Conservation (phyloP, 202 grass and related monocot species). For the Zizania palustris region DNA sequence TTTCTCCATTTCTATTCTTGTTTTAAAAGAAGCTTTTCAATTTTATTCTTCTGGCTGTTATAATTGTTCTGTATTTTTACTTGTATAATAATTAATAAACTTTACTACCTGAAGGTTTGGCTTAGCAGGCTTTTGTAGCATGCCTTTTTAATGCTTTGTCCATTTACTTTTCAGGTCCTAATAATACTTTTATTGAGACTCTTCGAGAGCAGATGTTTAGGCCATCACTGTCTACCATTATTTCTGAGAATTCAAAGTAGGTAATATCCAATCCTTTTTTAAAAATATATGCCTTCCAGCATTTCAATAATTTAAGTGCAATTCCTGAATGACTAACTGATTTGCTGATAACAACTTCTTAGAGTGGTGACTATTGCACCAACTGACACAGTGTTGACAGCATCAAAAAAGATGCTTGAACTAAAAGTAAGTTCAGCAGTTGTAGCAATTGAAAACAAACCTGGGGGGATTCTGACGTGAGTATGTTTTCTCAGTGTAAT, state of each 20-base stretch:
- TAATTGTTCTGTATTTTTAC: background rate
- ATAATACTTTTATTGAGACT: conserved; percentile 65
- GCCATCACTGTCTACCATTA: conserved; percentile 62
- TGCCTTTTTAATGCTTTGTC: conserved; percentile 20
- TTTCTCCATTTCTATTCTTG: conserved; percentile 1
- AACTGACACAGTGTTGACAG: conserved; percentile 83
- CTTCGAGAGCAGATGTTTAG: conserved; percentile 70
- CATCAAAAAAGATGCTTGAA: conserved; percentile 92
- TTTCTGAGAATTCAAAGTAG: conserved; percentile 98
- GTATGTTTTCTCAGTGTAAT: conserved; percentile 29
- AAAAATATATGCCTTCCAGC: conserved; percentile 14
- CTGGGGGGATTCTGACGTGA: conserved; percentile 92
- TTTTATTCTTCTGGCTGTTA: background rate
- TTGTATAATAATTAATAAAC: conserved; percentile 16
- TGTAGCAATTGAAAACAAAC: conserved; percentile 82
- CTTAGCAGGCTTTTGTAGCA: background rate
- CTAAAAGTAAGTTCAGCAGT: conserved; percentile 84
- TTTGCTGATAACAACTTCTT: conserved; percentile 31
- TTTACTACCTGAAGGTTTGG: background rate
- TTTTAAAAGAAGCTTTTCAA: background rate
- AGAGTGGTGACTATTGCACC: conserved; percentile 83
- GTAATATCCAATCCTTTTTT: conserved; percentile 72
- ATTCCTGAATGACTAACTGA: conserved; percentile 31
- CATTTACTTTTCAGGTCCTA: conserved; percentile 67
- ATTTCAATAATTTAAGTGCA: conserved; percentile 8